Base-by-base conservation (phyloP, 805 yeast genomes). In the Spathaspora hagerdaliae region DNA sequence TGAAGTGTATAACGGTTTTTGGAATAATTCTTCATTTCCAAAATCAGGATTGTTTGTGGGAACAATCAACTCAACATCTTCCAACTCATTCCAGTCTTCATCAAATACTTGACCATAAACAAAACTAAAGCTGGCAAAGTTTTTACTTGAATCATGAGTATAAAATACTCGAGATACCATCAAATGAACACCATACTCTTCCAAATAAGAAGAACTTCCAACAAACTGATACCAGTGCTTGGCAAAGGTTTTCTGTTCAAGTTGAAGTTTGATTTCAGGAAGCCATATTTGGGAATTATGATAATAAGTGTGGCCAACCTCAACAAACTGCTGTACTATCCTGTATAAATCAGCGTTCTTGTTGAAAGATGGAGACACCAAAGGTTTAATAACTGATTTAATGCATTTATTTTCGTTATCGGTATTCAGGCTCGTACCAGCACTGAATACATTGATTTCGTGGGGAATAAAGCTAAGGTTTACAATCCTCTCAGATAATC, bases 131-230 rank as follows among this genome's bases (percentile, higher is more conserved):
- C 50, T 48, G 27, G 70, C 68, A 14, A 47, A 46, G 42, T 59
- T 53, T 42, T 58, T 57, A 5, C 33, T 42, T 5, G 59, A 61
- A 9, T 44, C 27, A 4, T 59, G 57, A 10, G 60, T 49, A 45
- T 50, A 65, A 10, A 63, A 49, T 9, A 65, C 45, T 44, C 72
- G 48, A 31, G 66, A 58, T 5, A 63, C 57, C 63, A 61, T 59
- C 11, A 56, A 55, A 47, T 66, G 67, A 7, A 64, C 60, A 3
- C 66, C 62, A 38, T 61, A 64, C n/a, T 64, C 60, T 42, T 60
- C 51, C 10, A 66, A 47, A 61, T 61, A 65, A 1, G 63, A 65
- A 2, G 66, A 57, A 8, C 68, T 54, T 1, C 71, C 70, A 2
- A 64, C 62, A 43, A 66, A 58, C 35, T 60, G 53, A 45, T 50